Evolutionary conservation across 306 rosid genomes (phyloP).

Genomic region (Ormosia semicastrata): DNA sequence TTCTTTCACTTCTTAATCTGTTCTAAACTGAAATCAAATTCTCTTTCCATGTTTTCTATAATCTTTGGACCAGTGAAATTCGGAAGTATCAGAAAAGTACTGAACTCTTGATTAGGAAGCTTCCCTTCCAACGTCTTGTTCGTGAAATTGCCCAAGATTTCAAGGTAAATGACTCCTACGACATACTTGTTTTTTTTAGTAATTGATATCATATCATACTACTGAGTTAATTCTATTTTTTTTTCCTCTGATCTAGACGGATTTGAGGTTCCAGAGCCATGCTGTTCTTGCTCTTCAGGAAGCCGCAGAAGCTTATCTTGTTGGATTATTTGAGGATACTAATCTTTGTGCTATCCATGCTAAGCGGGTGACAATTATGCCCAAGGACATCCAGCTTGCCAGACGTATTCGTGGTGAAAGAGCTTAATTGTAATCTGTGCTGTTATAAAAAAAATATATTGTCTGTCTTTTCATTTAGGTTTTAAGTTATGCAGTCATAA

Average conservation of each 20-base stretch:
- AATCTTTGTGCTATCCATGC: slow-evolving; percentile 42
- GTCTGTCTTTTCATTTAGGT: background rate
- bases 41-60: background rate
- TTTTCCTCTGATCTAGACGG: slow-evolving; percentile 23
- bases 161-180: slow-evolving; percentile 15
- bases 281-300: slow-evolving; percentile 41
- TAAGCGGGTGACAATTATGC: slow-evolving; percentile 41
- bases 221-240: background rate
- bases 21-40: background rate
- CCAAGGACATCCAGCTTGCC: slow-evolving; percentile 46
- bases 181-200: background rate
- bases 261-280: slow-evolving; percentile 47
- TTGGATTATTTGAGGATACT: slow-evolving; percentile 42
- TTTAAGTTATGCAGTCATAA: background rate
- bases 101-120: slow-evolving; percentile 41
- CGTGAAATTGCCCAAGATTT: slow-evolving; percentile 45
- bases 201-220: background rate
- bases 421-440: slow-evolving; percentile 23
- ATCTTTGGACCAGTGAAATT: slow-evolving; percentile 31
- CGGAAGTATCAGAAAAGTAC: slow-evolving; percentile 43
- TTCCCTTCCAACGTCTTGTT: slow-evolving; percentile 43
- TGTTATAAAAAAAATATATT: background rate
- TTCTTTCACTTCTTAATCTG: background rate
- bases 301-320: slow-evolving; percentile 43
- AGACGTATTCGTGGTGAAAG: slow-evolving; percentile 46